Evolutionary conservation across 495 filamentous ascomycete genomes (phyloP).

Genomic region (Friedmanniomyces simplex): DNA sequence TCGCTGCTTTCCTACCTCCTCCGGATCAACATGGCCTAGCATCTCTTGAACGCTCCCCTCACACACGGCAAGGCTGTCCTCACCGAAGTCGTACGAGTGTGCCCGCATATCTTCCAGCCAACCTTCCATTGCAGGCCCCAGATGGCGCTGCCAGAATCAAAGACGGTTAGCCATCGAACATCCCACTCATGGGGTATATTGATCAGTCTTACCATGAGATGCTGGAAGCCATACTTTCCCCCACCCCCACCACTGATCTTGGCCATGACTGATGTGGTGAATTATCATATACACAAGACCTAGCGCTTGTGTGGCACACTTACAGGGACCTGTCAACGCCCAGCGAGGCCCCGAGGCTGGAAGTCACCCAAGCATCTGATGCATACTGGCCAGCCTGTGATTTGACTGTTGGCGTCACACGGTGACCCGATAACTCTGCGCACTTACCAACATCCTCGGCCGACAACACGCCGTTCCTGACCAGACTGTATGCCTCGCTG

Average conservation of each 20-base stretch:
- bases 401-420: too few relatives aligned
- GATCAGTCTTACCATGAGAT: constrained; percentile 12
- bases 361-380: constrained; percentile 16
- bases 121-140: constrained; percentile 7
- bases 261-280: constrained; percentile 8
- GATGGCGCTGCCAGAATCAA: not conserved
- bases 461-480: not conserved
- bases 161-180: not conserved
- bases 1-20: constrained; percentile 1
- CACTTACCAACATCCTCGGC: constrained; percentile 5
- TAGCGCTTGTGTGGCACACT: not conserved
- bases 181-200: too few relatives aligned
- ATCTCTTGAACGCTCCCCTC: constrained; percentile 4
- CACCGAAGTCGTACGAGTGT: constrained; percentile 1
- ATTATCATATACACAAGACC: too few relatives aligned
- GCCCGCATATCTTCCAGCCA: constrained; percentile 20
- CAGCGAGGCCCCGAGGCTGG: constrained; percentile 17
- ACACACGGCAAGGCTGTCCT: not conserved
- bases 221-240: constrained; percentile 14
- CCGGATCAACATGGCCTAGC: not conserved
- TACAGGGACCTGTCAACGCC: constrained; percentile 14
- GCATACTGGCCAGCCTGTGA: too few relatives aligned
- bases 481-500: not conserved
- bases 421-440: too few relatives aligned
- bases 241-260: constrained; percentile 16